Base-by-base conservation (phyloP, 108 stramenopile species). In the Pseudonitzschia delicatissima region DNA sequence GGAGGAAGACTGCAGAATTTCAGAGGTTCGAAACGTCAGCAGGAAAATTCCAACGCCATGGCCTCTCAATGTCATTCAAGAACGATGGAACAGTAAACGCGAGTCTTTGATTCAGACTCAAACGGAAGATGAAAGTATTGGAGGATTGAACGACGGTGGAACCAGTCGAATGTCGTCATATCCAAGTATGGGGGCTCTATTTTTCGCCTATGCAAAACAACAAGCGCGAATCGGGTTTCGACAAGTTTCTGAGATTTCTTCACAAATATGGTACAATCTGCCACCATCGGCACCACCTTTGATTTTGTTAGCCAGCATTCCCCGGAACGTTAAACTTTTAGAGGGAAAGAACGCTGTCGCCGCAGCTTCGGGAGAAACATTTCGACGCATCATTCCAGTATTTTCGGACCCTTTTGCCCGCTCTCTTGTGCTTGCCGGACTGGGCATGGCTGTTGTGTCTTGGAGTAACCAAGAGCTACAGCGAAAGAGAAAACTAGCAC, bases 251-350 rank as follows among this genome's bases (percentile, higher is more conserved):
- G 55, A 70, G 70, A 72, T 92, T 3, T 79, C 80, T 3, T 73
- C 75, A 57, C 77, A 81, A 34, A 64, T 92, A 34, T 92, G 84
- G 48, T 79, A 86, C 40, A 87, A 93, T 65, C 63, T 90, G 4
- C 92, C 92, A n/a, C 88, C 88, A 6, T 76, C 87, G 20, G 61
- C 84, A 31, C 88, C 88, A 4, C 74, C 87, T 1, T 53, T 93
- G 5, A 47, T 93, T 1, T 61, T 93, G 51, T 42, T 87, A 3
- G 77, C 84, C 25, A 53, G 76, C 28, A 62, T 88, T 26, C 92
- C 92, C 3, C 53, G 62, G 35, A 67, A 67, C 37, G 72, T 72
- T 33, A 33, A 33, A 29, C 15, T 51, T 8, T 8, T 2, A 18
- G 53, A 55, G 31, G 53, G 11, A 0, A 55, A 33, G 12, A 37